These are phyloP conservation scores for Allodekkera sacchari DNA, from an alignment of 805 yeast species.

Conservation along the genomic window DNA sequence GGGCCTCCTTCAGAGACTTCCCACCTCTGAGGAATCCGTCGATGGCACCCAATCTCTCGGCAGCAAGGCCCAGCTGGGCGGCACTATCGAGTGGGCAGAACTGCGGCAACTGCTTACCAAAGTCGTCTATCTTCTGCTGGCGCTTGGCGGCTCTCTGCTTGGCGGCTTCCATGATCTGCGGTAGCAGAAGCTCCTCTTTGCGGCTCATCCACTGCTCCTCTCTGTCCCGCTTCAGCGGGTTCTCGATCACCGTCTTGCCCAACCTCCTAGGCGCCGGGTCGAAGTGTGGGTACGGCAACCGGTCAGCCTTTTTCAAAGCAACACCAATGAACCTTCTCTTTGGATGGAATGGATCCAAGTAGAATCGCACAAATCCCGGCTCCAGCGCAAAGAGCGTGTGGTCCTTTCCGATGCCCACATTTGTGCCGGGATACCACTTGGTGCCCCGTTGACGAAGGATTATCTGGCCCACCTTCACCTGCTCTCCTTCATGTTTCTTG, in stretches of 20 bases:
- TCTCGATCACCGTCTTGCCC: constrained; percentile 53
- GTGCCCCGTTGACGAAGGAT: constrained; percentile 94
- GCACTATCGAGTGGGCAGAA: constrained; percentile 20
- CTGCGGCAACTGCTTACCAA: constrained; percentile 23
- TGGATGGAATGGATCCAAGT: constrained; percentile 95
- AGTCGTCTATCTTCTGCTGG: constrained; percentile 19
- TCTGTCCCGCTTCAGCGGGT: constrained; percentile 39
- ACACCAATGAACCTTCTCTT: constrained; percentile 85
- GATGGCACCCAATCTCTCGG: constrained; percentile 45
- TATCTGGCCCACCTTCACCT: constrained; percentile 76
- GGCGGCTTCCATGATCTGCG: constrained; percentile 35
- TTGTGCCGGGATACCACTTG: constrained; percentile 88
- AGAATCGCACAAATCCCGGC: constrained; percentile 89
- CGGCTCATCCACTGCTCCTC: constrained; percentile 61
- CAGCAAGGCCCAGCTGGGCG: constrained; percentile 28
- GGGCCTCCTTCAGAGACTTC: constrained; percentile 46
- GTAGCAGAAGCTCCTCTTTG: constrained; percentile 54
- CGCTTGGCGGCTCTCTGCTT: constrained; percentile 35
- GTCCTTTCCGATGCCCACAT: constrained; percentile 83
- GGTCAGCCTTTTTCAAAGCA: constrained; percentile 54
- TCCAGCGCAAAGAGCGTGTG: constrained; percentile 87
- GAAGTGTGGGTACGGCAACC: constrained; percentile 84
- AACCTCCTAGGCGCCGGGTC: constrained; percentile 82
- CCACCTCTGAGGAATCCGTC: constrained; percentile 54
- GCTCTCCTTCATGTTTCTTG: constrained; percentile 72